These are phyloP conservation scores for Grigorovia yakushimaensis DNA, from an alignment of 805 yeast species.

Conservation along the genomic window DNA sequence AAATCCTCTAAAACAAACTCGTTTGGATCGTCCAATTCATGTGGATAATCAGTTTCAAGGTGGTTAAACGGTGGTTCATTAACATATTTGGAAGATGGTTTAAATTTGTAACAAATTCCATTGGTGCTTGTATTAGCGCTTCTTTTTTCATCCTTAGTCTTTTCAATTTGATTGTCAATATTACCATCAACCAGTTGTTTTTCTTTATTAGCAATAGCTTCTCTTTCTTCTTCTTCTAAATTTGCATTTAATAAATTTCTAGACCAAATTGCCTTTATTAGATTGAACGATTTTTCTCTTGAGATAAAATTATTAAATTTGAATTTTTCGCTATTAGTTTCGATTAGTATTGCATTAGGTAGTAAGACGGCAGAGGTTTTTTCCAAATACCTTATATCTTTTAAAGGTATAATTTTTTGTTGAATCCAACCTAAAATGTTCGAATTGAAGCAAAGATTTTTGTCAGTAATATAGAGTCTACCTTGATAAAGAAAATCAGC, in stretches of 20 bases:
- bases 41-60: conserved; percentile 43
- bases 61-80: conserved; percentile 65
- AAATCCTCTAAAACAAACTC: conserved; percentile 40
- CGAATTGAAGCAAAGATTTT: conserved; percentile 75
- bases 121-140: conserved; percentile 1
- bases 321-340: conserved; percentile 54
- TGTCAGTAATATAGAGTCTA: conserved; percentile 69
- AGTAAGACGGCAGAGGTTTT: conserved; percentile 78
- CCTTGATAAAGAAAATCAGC: conserved; percentile 86
- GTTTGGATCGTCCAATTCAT: conserved; percentile 33
- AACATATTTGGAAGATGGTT: conserved; percentile 32
- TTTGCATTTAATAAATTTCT: conserved; percentile 19
- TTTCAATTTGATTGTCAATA: conserved; percentile 28
- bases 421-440: conserved; percentile 83
- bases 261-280: conserved; percentile 65
- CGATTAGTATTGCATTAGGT: conserved; percentile 77
- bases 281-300: conserved; percentile 66
- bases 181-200: conserved; percentile 13
- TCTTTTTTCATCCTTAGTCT: conserved; percentile 19
- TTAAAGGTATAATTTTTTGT: conserved; percentile 57
- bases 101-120: conserved; percentile 15
- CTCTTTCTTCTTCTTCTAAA: neutral
- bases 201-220: conserved; percentile 19
- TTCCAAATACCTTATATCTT: conserved; percentile 55
- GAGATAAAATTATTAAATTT: conserved; percentile 82